phyloP scores from a whole-genome alignment of 257 asterid species.

The Asclepias syriaca region DNA sequence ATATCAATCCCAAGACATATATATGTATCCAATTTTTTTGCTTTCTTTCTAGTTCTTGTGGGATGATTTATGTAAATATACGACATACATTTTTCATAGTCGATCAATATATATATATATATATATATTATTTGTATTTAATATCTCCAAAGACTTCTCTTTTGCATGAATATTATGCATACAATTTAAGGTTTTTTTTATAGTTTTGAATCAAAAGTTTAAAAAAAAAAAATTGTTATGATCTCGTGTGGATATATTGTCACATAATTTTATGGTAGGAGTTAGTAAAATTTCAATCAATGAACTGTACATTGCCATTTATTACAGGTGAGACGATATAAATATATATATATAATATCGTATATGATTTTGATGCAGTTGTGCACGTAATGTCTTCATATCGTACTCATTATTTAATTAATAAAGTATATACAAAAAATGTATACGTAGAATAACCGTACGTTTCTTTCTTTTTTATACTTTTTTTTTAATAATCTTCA shows the following conservation, averaged over 20 bases:
- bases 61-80: slow-evolving; percentile 3
- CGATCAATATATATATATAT: neutral
- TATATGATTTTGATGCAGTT: slow-evolving; percentile 17
- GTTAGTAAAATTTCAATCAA: slow-evolving; percentile 24
- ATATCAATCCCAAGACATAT: neutral
- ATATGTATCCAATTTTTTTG: neutral
- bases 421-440: neutral
- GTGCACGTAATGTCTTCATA: slow-evolving; percentile 37
- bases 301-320: slow-evolving; percentile 17
- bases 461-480: neutral
- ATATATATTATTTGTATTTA: too few species aligned
- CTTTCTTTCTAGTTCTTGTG: neutral
- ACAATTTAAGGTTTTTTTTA: too few species aligned
- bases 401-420: slow-evolving; percentile 13
- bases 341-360: neutral
- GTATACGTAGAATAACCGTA: neutral
- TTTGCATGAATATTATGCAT: neutral
- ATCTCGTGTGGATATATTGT: slow-evolving; percentile 9
- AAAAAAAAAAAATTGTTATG: too few species aligned
- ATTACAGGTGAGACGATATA: slow-evolving; percentile 24
- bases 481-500: neutral
- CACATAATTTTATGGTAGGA: slow-evolving; percentile 10
- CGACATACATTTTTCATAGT: slow-evolving; percentile 1
- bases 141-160: too few species aligned
- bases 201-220: too few species aligned